A percentile compares a stretch with the other conserved stretches of the same genome.
Evolutionary conservation across 23 red algal genomes (phyloP).

Genomic region (Chondrus crispus): DNA sequence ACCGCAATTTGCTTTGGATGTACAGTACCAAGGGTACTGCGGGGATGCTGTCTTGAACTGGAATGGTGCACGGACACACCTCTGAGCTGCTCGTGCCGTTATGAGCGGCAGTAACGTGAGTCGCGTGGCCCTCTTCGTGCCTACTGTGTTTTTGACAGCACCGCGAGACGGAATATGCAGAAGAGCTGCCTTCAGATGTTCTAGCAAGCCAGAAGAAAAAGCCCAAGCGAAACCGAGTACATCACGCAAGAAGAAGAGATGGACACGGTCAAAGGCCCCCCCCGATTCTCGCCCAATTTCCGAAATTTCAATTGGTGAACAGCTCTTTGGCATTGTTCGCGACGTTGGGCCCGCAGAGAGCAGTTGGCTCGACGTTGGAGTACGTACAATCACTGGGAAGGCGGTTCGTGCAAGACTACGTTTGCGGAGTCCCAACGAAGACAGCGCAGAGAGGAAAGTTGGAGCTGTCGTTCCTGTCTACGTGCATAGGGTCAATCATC

Average conservation of each 20-base stretch:
- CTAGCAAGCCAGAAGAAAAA: no score
- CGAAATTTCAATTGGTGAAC: slow-evolving; percentile 22
- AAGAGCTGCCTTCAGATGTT: no score
- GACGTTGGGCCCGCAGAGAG: slow-evolving; percentile 48
- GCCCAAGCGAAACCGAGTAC: no score
- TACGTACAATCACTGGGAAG: neutral
- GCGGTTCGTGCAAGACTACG: slow-evolving; percentile 20
- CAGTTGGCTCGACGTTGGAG: slow-evolving; percentile 42
- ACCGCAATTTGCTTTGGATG: no score
- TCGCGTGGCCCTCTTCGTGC: no score
- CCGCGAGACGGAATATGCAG: no score
- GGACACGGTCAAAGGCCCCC: neutral
- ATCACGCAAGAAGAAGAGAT: neutral
- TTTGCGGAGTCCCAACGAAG: neutral
- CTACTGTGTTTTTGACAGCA: no score
- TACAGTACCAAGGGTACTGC: no score
- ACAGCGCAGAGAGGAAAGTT: neutral
- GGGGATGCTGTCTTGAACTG: no score
- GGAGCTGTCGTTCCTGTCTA: slow-evolving; percentile 41
- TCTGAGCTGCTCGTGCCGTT: no score
- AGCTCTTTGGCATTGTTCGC: slow-evolving; percentile 16
- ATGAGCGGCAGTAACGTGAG: no score
- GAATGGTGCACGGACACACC: no score
- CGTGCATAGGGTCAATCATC: slow-evolving; percentile 2
- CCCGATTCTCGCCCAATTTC: neutral